Percentiles rank a stretch among this genome's conserved stretches.
Conservation (phyloP, 345 rosid genomes). For the Streptanthus diversifolius region DNA sequence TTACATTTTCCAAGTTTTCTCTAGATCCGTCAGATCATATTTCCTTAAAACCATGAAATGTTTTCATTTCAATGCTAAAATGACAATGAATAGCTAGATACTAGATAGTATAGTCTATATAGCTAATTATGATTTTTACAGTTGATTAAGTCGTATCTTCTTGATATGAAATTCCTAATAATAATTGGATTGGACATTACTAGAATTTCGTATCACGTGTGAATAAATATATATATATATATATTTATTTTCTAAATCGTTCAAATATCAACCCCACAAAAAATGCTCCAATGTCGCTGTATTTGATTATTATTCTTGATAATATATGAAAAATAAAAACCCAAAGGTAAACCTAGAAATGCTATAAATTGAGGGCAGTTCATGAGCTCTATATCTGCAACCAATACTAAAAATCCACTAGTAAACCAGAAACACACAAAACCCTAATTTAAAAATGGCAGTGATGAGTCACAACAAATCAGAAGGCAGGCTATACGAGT, state of each 20-base stretch:
- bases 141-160: neutral
- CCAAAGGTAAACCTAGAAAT: neutral
- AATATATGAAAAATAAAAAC: constrained; percentile 1
- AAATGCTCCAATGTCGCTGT: constrained; percentile 1
- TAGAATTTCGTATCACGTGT: neutral
- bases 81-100: neutral
- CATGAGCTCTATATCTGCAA: constrained; percentile 16
- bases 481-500: constrained; percentile 23
- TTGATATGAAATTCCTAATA: neutral
- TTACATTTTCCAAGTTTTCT: neutral
- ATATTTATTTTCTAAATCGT: neutral
- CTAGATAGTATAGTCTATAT: neutral
- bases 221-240: neutral
- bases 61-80: neutral
- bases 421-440: constrained; percentile 22
- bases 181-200: constrained; percentile 2
- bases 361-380: constrained; percentile 20
- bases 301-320: constrained; percentile 13
- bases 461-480: constrained; percentile 26
- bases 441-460: constrained; percentile 23
- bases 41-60: neutral
- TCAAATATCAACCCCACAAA: constrained; percentile 24
- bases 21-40: neutral
- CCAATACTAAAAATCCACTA: neutral
- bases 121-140: neutral